Conservation (phyloP, 1,284 basidiomycete genomes). For the Chiua sp. region DNA sequence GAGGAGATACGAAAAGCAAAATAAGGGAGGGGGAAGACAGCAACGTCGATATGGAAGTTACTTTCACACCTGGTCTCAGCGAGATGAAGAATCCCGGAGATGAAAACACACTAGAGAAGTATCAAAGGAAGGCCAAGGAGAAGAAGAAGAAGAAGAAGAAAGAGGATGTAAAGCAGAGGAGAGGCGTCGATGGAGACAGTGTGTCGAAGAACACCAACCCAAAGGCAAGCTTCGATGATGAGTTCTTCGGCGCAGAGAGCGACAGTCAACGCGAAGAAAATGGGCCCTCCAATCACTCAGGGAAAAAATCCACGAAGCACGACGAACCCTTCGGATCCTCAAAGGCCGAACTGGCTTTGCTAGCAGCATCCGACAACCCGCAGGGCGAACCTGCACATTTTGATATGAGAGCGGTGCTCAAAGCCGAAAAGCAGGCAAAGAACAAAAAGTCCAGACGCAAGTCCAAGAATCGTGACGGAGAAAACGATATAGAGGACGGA, state of each 20-base stretch:
- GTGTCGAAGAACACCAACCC: constrained; percentile 27
- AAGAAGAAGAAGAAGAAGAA: constrained; percentile 73
- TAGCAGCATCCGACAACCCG: constrained; percentile 64
- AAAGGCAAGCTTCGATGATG: constrained; percentile 56
- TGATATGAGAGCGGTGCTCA: constrained; percentile 89
- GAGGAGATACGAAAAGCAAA: constrained; percentile 2
- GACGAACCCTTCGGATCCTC: constrained; percentile 46
- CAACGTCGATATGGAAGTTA: constrained; percentile 90
- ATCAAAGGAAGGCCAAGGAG: constrained; percentile 88
- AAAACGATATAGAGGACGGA: constrained; percentile 47
- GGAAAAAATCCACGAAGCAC: constrained; percentile 25
- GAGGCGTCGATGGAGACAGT: constrained; percentile 28
- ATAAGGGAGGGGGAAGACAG: constrained; percentile 45
- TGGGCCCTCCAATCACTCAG: constrained; percentile 23
- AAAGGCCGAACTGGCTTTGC: constrained; percentile 66
- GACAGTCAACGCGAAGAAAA: constrained; percentile 49
- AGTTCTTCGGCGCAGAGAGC: constrained; percentile 60
- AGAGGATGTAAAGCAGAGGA: constrained; percentile 56
- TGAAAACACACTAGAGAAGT: constrained; percentile 85
- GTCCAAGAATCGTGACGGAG: constrained; percentile 48
- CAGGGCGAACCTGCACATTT: constrained; percentile 78
- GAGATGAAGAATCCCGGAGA: constrained; percentile 59
- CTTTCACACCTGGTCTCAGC: constrained; percentile 86
- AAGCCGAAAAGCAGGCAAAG: constrained; percentile 80
- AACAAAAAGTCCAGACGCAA: constrained; percentile 48